Evolutionary conservation across 176 grass and related monocot species (phyloP), one percentile per base, ranked within the genome.

Genomic region (Carex parvula): DNA sequence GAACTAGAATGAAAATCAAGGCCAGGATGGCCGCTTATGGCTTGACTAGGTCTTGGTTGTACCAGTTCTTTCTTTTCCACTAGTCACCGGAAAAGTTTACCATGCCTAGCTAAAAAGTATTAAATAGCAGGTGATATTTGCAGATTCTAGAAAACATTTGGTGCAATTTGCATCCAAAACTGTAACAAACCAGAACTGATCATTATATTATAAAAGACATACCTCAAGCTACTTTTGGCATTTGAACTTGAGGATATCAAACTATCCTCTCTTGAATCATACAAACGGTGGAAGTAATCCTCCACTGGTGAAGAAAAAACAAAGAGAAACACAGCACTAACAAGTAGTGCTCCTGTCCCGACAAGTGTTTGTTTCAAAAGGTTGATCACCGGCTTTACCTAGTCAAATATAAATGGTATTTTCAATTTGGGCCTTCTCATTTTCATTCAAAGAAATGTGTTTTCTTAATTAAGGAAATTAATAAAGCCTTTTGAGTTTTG

Each of bases 311-410:
- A 67, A 21, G 91, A 88, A 80, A 95, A 98, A 3, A 70, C 69
- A 64, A 98, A 91, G 20, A 98, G 88, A n/a, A 82, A 91, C 22
- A 90, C 92, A 20, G 92, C 82, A 54, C 81, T 85, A 3, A 95
- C 92, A 20, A 98, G 92, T 84, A 98, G 69, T 39, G 70, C 92
- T 32, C 95, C 95, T 17, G 92, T 98, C 63, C 95, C 92, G 2
- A 98, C 91, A 59, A 98, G 89, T 69, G 92, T 98, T 83, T 98
- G 95, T 60, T 98, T 98, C 86, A 98, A 75, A 84, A 93, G 79
- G 84, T 92, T 98, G 42, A 95, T 95, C 44, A 98, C 95, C 18
- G 95, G 95, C 58, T 95, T 98, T 1, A 98, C 95, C 95, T 98
- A 82, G 39, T 87, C 59, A 60, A 54, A 8, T 21, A 41, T 11